phyloP scores from a whole-genome alignment of 164 flowering plant species.

The Warburgia ugandensis region DNA sequence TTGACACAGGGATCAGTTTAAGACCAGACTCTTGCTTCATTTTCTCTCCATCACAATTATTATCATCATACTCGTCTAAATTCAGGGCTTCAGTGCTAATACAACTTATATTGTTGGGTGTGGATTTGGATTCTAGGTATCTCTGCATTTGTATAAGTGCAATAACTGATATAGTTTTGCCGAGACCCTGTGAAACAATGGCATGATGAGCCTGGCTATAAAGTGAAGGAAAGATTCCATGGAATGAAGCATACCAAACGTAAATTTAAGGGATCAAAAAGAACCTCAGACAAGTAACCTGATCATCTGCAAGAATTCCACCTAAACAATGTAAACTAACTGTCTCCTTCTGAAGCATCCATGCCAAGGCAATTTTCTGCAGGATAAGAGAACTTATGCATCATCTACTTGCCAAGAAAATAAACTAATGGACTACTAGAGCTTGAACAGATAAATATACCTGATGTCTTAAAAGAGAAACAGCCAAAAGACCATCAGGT shows the following conservation, averaged over 20 bases:
- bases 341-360: constrained; percentile 93
- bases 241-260: neutral
- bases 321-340: constrained; percentile 65
- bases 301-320: constrained; percentile 97
- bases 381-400: constrained; percentile 9
- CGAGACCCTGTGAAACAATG: constrained; percentile 73
- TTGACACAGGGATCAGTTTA: constrained; percentile 15
- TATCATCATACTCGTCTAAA: constrained; percentile 80
- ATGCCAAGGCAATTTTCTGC: constrained; percentile 91
- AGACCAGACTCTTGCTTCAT: constrained; percentile 27
- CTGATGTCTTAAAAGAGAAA: constrained; percentile 86
- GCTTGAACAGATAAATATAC: constrained; percentile 23
- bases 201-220: constrained; percentile 8
- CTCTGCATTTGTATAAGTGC: constrained; percentile 78
- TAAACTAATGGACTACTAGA: neutral
- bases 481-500: constrained; percentile 74
- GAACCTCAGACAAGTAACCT: constrained; percentile 39
- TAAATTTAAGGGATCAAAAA: constrained; percentile 5
- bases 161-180: constrained; percentile 88
- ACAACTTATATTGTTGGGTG: constrained; percentile 23
- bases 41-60: constrained; percentile 44
- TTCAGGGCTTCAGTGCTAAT: constrained; percentile 56
- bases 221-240: constrained; percentile 2
- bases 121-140: constrained; percentile 32
- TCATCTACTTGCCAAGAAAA: neutral